These are phyloP conservation scores for Penicillium soppii DNA, from an alignment of 495 filamentous ascomycete species.

Conservation along the genomic window DNA sequence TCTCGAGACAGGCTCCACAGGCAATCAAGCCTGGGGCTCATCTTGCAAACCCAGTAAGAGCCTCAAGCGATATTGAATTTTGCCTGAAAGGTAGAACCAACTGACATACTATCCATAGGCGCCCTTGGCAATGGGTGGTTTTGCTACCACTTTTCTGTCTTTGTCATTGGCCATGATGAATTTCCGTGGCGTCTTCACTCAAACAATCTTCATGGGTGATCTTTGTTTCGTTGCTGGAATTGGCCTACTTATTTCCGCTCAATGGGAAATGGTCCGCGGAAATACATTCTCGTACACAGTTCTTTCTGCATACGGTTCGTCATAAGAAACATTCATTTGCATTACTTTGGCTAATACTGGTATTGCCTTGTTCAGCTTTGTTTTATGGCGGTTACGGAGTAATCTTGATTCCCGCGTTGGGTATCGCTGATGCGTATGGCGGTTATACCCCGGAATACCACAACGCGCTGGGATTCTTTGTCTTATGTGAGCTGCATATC, in stretches of 20 bases:
- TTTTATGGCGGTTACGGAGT: constrained; percentile 26
- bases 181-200: constrained; percentile 5
- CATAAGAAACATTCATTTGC: neutral
- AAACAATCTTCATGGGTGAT: constrained; percentile 12
- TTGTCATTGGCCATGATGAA: constrained; percentile 13
- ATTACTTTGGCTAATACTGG: constrained; percentile 16
- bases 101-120: constrained; percentile 1
- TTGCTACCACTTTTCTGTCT: constrained; percentile 13
- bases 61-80: neutral
- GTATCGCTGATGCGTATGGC: constrained; percentile 22
- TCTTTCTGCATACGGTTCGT: constrained; percentile 24
- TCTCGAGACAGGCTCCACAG: neutral
- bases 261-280: constrained; percentile 15
- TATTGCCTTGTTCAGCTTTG: constrained; percentile 6
- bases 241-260: constrained; percentile 12
- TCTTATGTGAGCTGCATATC: constrained; percentile 5
- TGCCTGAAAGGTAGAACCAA: neutral
- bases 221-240: constrained; percentile 11
- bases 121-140: constrained; percentile 9
- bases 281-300: constrained; percentile 14
- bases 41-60: neutral
- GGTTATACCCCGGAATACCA: constrained; percentile 19
- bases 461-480: constrained; percentile 22
- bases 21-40: neutral
- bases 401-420: constrained; percentile 20